Percentiles rank a stretch among this genome's conserved stretches.
Conservation (phyloP, 163 green algal species). For the Chlorella variabilis region DNA sequence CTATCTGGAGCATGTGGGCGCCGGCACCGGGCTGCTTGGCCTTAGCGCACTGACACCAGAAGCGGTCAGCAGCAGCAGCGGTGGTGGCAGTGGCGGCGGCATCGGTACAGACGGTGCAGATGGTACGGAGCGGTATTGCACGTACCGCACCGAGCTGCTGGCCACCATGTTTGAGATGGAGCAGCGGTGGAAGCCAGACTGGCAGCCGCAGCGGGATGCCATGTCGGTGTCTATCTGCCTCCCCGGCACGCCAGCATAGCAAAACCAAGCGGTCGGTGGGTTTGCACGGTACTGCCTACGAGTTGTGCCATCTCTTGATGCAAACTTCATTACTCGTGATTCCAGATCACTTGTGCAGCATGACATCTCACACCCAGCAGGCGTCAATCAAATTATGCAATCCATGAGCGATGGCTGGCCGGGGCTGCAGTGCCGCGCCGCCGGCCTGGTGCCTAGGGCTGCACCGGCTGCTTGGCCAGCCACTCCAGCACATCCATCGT, state of each 20-base stretch:
- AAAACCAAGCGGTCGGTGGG: too few relatives aligned
- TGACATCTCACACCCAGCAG: too few relatives aligned
- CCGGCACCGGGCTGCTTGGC: not conserved
- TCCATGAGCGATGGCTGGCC: too few relatives aligned
- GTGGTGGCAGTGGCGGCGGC: not conserved
- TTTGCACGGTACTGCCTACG: too few relatives aligned
- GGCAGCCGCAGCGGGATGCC: slow-evolving; percentile 13
- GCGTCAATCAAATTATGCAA: too few relatives aligned
- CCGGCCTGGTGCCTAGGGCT: not conserved
- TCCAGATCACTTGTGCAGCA: too few relatives aligned
- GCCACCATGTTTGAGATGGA: slow-evolving; percentile 17
- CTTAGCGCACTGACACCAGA: not conserved
- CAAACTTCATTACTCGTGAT: too few relatives aligned
- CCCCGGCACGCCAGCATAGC: not conserved
- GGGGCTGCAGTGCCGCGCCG: too few relatives aligned
- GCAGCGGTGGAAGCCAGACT: slow-evolving; percentile 15
- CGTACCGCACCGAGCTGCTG: slow-evolving; percentile 10
- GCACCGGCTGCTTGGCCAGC: slow-evolving; percentile 21
- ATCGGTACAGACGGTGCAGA: not conserved
- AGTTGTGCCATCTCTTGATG: too few relatives aligned
- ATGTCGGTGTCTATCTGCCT: slow-evolving; percentile 18
- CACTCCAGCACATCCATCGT: slow-evolving; percentile 9
- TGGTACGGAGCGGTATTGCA: not conserved
- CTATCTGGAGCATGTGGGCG: slow-evolving; percentile 2
- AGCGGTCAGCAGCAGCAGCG: not conserved